These are phyloP conservation scores for Diaporthe batatas DNA, from an alignment of 2,329 filamentous ascomycete genomes.

Conservation along the genomic window DNA sequence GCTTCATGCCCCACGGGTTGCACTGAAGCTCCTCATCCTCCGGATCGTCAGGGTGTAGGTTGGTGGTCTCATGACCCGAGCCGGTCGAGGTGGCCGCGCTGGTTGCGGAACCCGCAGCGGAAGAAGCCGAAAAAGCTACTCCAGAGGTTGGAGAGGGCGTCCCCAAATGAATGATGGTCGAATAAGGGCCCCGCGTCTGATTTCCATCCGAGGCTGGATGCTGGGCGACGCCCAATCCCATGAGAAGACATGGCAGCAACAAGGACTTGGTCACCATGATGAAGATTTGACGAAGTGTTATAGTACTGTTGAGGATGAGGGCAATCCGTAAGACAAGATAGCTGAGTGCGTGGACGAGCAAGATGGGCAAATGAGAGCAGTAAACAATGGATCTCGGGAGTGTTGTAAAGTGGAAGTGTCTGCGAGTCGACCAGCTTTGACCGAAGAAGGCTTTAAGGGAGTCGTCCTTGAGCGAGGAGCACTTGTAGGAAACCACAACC, in stretches of 20 bases:
- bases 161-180: no score
- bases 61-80: no score
- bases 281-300: background rate
- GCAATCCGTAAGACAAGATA: background rate
- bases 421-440: background rate
- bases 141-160: no score
- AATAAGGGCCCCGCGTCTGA: background rate
- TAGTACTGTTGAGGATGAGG: background rate
- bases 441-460: background rate
- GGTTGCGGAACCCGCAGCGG: background rate
- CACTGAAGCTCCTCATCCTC: background rate
- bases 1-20: background rate
- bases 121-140: background rate
- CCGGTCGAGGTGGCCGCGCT: no score
- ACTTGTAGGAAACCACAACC: background rate
- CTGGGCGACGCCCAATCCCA: background rate
- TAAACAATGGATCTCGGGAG: background rate
- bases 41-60: background rate
- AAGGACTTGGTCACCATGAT: conserved; percentile 28
- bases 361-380: background rate
- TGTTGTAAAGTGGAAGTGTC: background rate
- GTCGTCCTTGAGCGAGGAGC: background rate
- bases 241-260: conserved; percentile 2
- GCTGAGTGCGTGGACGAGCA: background rate
- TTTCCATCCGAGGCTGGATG: background rate